Conservation (phyloP, 768 basidiomycete species). For the Lentinula lateritia region DNA sequence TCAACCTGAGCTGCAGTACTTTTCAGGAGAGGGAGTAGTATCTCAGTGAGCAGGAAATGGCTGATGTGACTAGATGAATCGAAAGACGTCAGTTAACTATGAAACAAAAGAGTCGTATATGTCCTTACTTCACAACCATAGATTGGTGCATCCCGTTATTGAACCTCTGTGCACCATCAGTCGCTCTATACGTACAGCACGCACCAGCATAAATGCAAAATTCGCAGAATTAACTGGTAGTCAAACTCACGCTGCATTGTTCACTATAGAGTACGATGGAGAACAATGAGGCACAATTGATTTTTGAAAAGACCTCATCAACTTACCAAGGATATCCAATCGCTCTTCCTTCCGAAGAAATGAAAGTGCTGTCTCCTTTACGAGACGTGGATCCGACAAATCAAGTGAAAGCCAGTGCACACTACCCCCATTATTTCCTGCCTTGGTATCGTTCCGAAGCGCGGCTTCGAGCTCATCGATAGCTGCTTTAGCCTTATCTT, state of each 20-base stretch:
- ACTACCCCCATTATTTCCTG: conserved; percentile 13
- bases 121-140: conserved; percentile 35
- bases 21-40: conserved; percentile 46
- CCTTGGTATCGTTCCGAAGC: conserved; percentile 13
- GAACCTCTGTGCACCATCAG: conserved; percentile 6
- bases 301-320: conserved; percentile 17
- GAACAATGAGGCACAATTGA: no score
- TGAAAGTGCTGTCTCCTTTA: conserved; percentile 27
- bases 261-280: background rate
- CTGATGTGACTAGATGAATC: conserved; percentile 38
- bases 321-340: conserved; percentile 38
- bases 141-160: conserved; percentile 17
- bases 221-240: background rate
- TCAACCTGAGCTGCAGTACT: conserved; percentile 39
- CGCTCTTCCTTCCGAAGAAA: conserved; percentile 33
- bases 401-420: conserved; percentile 33
- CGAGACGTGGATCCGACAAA: conserved; percentile 28
- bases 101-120: conserved; percentile 3
- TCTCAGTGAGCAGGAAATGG: conserved; percentile 48
- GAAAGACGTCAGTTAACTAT: background rate
- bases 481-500: conserved; percentile 23
- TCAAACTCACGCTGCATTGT: conserved; percentile 11
- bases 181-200: background rate
- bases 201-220: background rate
- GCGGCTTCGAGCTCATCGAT: conserved; percentile 28